Evolutionary conservation across 179 eudicot genomes (phyloP), one percentile per base, ranked within the genome.

Genomic region (Spinacia oleracea): DNA sequence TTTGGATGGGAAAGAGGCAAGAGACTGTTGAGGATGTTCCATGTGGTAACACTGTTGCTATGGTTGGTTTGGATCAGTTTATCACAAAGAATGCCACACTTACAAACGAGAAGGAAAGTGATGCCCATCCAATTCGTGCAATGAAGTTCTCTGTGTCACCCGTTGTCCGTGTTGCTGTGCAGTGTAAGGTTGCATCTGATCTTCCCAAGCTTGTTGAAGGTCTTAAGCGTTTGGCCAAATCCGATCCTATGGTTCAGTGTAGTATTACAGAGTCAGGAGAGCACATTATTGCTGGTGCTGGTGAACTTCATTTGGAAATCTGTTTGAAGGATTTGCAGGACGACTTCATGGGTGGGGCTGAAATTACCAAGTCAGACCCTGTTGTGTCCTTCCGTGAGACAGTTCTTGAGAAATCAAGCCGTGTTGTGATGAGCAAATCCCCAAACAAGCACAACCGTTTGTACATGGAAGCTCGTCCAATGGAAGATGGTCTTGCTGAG

Each of bases 191-290:
- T 72, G 81, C 81, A 9, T 79, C 77, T 63, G 81, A 79, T 68
- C 81, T 79, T 79, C 81, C 81, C 50, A 79, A 79, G 77, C 81
- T 79, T 48, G 81, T 79, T 60, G 87, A 85, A 72, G 87, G 87
- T 68, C 76, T 85, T 32, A 85, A 82, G 23, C 85, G 87, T 77
- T 38, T 85, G 32, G 87, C 83, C 5, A 85, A 85, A 25, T 82
- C 87, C 2, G 87, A 85, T 53, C 83, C 85, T 74, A 85, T 85
- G 83, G 81, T 79, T 79, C 69, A 69, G 68, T 79, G 85, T 80
- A 45, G 76, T 2, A 80, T 85, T 69, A 79, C 80, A 79, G 83
- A 85, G 67, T 85, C 81, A 1, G 81, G 81, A 40, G 81, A 79
- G 29, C 81, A 79, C 53, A 79, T 79, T 43, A 72, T 79, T 72